phyloP scores from a whole-genome alignment of 768 basidiomycete genomes.

The Xerocomellus chrysenteron region DNA sequence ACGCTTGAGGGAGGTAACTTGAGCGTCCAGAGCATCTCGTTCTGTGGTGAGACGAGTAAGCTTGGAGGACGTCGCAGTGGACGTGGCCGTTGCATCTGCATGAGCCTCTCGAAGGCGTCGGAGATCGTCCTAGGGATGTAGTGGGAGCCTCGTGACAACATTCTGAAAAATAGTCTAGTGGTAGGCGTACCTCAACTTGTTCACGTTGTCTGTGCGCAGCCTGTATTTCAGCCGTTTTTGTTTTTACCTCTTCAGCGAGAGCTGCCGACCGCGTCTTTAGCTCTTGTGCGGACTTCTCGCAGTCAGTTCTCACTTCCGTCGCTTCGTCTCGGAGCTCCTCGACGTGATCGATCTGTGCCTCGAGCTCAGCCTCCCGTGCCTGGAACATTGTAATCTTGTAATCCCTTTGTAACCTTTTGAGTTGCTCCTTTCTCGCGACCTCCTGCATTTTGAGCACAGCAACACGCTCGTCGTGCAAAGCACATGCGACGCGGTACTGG shows the following conservation, averaged over 20 bases:
- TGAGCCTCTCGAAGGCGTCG: constrained; percentile 48
- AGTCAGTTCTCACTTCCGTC: constrained; percentile 12
- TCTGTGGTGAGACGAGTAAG: constrained; percentile 59
- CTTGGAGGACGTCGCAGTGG: constrained; percentile 47
- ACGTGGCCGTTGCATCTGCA: constrained; percentile 47
- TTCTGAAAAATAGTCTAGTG: neutral
- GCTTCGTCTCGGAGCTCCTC: constrained; percentile 45
- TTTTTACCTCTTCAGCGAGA: constrained; percentile 39
- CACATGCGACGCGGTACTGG: constrained; percentile 54
- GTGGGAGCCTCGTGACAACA: neutral
- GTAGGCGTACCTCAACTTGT: constrained; percentile 42
- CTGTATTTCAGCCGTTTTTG: constrained; percentile 40
- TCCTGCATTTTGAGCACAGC: constrained; percentile 56
- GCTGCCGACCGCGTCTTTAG: constrained; percentile 32
- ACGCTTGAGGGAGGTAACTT: constrained; percentile 53
- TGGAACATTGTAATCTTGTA: constrained; percentile 68
- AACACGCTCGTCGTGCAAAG: constrained; percentile 53
- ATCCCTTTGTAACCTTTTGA: constrained; percentile 62
- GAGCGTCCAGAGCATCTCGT: constrained; percentile 54
- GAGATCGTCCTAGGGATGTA: constrained; percentile 36
- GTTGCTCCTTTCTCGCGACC: constrained; percentile 51
- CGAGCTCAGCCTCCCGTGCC: constrained; percentile 58
- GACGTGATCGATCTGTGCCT: constrained; percentile 50
- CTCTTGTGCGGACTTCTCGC: constrained; percentile 30
- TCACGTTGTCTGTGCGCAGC: constrained; percentile 44